Conservation (phyloP, 805 yeast genomes). For the Spathaspora arborariae region DNA sequence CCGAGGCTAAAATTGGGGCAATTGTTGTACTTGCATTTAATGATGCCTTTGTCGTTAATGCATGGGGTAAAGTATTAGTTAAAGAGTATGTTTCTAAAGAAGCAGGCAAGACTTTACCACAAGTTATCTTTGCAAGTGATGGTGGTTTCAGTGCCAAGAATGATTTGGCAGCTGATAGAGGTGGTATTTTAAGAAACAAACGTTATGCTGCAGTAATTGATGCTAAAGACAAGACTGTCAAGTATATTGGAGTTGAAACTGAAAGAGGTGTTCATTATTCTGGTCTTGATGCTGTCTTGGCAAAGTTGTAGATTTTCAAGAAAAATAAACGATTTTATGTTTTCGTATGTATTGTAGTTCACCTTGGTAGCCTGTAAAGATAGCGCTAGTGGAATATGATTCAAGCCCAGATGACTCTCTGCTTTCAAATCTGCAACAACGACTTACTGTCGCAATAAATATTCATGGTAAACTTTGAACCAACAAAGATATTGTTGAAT, state of each 20-base stretch:
- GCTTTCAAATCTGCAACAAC: too few relatives aligned
- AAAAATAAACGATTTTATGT: too few relatives aligned
- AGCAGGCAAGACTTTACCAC: constrained; percentile 18
- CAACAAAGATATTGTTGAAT: too few relatives aligned
- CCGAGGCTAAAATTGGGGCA: constrained; percentile 23
- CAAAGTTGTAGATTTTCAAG: constrained; percentile 20
- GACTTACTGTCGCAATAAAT: too few relatives aligned
- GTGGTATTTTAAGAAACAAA: constrained; percentile 35
- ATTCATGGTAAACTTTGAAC: too few relatives aligned
- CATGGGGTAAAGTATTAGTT: constrained; percentile 42
- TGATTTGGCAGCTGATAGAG: constrained; percentile 31
- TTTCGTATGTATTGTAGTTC: too few relatives aligned
- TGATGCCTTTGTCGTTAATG: constrained; percentile 41
- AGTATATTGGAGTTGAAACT: constrained; percentile 33
- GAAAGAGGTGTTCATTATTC: constrained; percentile 30
- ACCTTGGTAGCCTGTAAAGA: not conserved
- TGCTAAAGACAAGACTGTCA: constrained; percentile 21
- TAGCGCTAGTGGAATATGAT: too few relatives aligned
- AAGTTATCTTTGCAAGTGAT: constrained; percentile 38
- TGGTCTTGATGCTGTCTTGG: constrained; percentile 36
- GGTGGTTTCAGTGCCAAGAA: constrained; percentile 29
- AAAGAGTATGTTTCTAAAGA: constrained; percentile 16
- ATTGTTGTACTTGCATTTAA: constrained; percentile 35
- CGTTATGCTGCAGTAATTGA: constrained; percentile 37
- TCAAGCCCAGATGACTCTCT: too few relatives aligned